phyloP scores from a whole-genome alignment of 2,329 filamentous ascomycete genomes.

The Xylaria sp. region DNA sequence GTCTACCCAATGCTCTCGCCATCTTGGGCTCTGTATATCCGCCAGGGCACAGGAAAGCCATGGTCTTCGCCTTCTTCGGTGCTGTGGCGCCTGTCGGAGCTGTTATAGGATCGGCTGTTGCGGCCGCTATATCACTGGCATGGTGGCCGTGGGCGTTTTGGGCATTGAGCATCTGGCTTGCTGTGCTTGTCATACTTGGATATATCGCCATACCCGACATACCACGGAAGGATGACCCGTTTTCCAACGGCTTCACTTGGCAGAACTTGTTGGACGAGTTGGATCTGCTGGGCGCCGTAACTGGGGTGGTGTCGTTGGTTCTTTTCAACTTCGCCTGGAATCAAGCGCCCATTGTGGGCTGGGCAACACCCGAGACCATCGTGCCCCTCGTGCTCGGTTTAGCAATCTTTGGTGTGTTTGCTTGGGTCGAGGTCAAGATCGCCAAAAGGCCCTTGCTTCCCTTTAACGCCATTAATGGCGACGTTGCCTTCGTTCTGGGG shows the following conservation, averaged over 20 bases:
- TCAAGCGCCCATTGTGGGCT: conserved; percentile 65
- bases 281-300: conserved; percentile 44
- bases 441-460: conserved; percentile 62
- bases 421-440: conserved; percentile 59
- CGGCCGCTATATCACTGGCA: conserved; percentile 39
- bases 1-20: conserved; percentile 64
- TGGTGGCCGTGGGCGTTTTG: conserved; percentile 49
- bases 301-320: conserved; percentile 62
- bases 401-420: conserved; percentile 61
- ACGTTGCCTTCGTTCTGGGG: conserved; percentile 61
- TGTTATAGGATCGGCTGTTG: conserved; percentile 40
- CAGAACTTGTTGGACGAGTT: conserved; percentile 38
- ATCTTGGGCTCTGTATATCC: conserved; percentile 61
- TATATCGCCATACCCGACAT: conserved; percentile 42
- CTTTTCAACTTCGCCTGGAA: conserved; percentile 71
- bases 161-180: conserved; percentile 42
- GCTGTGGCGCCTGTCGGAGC: conserved; percentile 45
- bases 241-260: conserved; percentile 35
- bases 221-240: conserved; percentile 37
- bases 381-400: conserved; percentile 63
- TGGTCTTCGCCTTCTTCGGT: conserved; percentile 48
- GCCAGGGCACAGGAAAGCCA: conserved; percentile 47
- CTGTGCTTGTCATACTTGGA: conserved; percentile 36
- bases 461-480: conserved; percentile 57
- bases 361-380: conserved; percentile 63